Base-by-base conservation (phyloP, 805 yeast genomes). In the Starmerella apicola region DNA sequence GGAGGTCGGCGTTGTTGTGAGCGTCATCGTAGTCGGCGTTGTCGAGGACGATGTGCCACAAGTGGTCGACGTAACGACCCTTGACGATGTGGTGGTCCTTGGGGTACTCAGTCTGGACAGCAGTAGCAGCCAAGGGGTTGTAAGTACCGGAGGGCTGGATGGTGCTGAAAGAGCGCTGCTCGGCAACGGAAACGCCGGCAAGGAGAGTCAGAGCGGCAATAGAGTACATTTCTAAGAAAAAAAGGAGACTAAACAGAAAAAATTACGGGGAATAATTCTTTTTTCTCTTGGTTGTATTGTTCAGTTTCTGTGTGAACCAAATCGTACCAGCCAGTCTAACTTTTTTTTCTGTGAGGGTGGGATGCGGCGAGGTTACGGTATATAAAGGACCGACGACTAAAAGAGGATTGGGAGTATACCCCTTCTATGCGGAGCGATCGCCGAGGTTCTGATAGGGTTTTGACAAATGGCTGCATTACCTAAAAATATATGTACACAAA, bases 11-110 rank as follows among this genome's bases (percentile, higher is more conserved):
- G 51, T 69, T 62, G 48, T 60, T 64, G 32, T 61, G 63, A 32
- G 74, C 74, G 50, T 70, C 70, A 50, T 65, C 68, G 55, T 55
- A 69, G 59, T 69, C 58, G 38, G 73, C 70, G 57, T 68, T 68
- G 57, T 69, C 75, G 46, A 71, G 62, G 67, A 70, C 71, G 47
- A 71, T 65, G 49, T 60, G 58, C 55, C 55, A 51, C 32, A 51
- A 42, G 49, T 51, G 51, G 50, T 52, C 56, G 5, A 48, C 53
- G 23, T 38, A 36, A 26, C 55, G 55, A 45, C 56, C 55, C 43
- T 45, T 44, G 33, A 46, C 44, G 37, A 45, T 47, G 49, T 52
- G 56, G 53, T 52, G 56, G 36, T 49, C 43, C 48, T 47, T 48
- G 39, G 56, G 56, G 49, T 52, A 52, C 31, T 44, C 45, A 21